Base-by-base conservation (phyloP, 768 basidiomycete species). In the Leucocoprinus sp. region DNA sequence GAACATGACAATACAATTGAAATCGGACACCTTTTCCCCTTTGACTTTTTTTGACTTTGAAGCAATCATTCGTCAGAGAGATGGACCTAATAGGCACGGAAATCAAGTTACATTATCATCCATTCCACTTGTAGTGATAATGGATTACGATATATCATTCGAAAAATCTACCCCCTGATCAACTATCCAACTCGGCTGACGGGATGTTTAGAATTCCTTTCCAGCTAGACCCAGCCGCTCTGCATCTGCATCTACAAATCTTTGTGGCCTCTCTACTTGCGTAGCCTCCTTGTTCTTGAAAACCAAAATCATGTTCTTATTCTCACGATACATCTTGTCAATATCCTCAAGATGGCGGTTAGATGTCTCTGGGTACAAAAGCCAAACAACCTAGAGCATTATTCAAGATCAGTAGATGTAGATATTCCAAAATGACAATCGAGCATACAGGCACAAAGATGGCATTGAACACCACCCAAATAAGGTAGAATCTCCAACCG, bases 291-390 rank as follows among this genome's bases (percentile, higher is more conserved):
- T 63, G 48, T 69, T 68, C 37, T 55, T 51, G 51, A 61, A 66
- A 6, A 75, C 71, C 17, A 67, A 59, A 5, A 71, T 52, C 64
- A 68, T 66, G 4, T 57, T 62, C 37, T 56, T 61, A 45, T 69
- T 67, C 42, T 73, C 72, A 19, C 66, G 64, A 51, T 73, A 75
- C 12, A 75, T 55, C 34, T 54, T 64, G 54, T 75, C 72, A 17
- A 75, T 71, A 48, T 75, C 72, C 52, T 75, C 72, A 11, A 73
- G 55, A 48, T 71, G 68, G 19, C 72, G 62, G 49, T 75, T 75
- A 2, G 72, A 64, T 1, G 71, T 72, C 53, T 75, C 72, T 0
- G 71, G 72, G 54, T 75, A 75, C 9, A 75, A 45, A 1, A 71
- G 52, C 62, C 65, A 75, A 38, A 72, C 57, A 27, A 73, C 50